Conservation (phyloP, 345 rosid species). For the Gossypium australe region DNA sequence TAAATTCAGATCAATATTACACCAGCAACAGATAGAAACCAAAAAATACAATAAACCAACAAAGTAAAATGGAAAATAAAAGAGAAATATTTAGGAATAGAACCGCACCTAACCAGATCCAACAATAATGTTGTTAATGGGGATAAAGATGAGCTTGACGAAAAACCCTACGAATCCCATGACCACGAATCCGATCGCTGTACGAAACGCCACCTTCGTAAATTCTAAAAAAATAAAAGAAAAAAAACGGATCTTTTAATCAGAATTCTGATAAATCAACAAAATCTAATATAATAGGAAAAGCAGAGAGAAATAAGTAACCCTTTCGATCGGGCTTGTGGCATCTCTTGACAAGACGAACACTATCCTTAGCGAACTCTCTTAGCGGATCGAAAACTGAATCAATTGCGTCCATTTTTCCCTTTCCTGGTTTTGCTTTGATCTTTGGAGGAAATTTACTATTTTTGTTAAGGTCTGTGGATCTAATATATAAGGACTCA, state of each 20-base stretch:
- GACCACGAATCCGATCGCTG: conserved; percentile 73
- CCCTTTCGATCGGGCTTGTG: conserved; percentile 85
- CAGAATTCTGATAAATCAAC: neutral
- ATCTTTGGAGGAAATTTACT: neutral
- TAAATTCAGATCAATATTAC: neutral
- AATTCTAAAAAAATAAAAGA: conserved; percentile 33
- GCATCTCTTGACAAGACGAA: conserved; percentile 71
- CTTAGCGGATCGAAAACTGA: conserved; percentile 68
- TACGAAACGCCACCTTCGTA: conserved; percentile 76
- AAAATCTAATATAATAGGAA: neutral
- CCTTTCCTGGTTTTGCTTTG: neutral
- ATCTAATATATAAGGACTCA: neutral
- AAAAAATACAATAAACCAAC: neutral
- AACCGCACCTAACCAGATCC: conserved; percentile 35
- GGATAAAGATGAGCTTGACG: conserved; percentile 72
- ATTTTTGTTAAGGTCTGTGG: neutral
- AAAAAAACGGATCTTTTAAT: neutral
- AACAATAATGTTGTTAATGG: conserved; percentile 59
- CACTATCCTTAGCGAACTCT: conserved; percentile 70
- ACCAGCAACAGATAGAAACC: neutral
- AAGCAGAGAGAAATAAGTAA: neutral
- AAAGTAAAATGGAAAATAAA: neutral
- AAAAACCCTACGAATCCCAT: conserved; percentile 82
- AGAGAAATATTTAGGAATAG: neutral
- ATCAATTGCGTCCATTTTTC: conserved; percentile 64